phyloP scores from a whole-genome alignment of 352 stramenopile species.

The Phytophthora podocarpi region DNA sequence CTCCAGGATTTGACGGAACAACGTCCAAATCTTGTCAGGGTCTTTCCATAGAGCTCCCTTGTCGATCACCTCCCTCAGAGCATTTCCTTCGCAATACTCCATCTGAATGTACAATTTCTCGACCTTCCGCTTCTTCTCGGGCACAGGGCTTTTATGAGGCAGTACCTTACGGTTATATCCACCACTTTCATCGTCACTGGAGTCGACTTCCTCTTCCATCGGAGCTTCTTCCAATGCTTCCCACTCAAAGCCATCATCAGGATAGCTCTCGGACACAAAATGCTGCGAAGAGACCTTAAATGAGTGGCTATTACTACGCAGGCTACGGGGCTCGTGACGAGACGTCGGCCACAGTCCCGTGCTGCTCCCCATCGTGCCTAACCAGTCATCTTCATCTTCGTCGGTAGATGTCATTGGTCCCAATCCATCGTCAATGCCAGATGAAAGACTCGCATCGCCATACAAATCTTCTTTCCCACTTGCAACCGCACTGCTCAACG shows the following conservation, averaged over 20 bases:
- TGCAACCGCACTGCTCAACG: background rate
- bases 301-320: constrained; percentile 48
- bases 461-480: constrained; percentile 38
- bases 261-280: constrained; percentile 41
- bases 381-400: constrained; percentile 83
- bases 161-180: constrained; percentile 17
- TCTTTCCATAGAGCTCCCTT: constrained; percentile 82
- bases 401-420: constrained; percentile 47
- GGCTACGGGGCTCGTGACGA: constrained; percentile 57
- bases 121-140: constrained; percentile 46
- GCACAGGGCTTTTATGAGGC: constrained; percentile 23
- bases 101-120: constrained; percentile 95
- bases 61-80: constrained; percentile 95
- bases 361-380: constrained; percentile 70
- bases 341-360: constrained; percentile 71
- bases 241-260: constrained; percentile 77
- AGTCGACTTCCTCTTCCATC: constrained; percentile 41
- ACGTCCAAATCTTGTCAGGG: constrained; percentile 93
- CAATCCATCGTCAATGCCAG: constrained; percentile 37
- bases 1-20: constrained; percentile 95
- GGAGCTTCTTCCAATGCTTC: constrained; percentile 64
- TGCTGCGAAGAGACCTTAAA: constrained; percentile 41
- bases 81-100: constrained; percentile 95
- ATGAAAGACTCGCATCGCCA: constrained; percentile 47
- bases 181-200: constrained; percentile 35